These are phyloP conservation scores for Mycocentrospora acerina DNA, from an alignment of 2,329 filamentous ascomycete genomes.

Conservation along the genomic window DNA sequence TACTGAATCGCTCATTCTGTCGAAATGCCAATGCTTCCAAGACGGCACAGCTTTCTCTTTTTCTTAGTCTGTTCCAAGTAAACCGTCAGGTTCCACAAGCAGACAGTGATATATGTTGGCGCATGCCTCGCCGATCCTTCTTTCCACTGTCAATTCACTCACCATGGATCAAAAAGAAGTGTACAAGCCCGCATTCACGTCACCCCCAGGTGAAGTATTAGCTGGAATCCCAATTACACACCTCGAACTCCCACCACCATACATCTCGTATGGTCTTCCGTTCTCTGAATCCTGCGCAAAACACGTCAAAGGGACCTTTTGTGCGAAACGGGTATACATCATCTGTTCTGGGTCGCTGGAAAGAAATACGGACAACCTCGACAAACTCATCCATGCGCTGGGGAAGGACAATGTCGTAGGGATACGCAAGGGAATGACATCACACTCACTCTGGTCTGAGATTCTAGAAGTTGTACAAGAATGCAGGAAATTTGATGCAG, in stretches of 20 bases:
- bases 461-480: constrained; percentile 52
- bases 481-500: constrained; percentile 41
- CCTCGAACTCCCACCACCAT: constrained; percentile 33
- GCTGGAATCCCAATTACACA: constrained; percentile 9
- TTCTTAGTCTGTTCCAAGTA: no score
- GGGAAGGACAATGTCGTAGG: constrained; percentile 47
- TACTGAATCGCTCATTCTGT: no score
- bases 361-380: constrained; percentile 49
- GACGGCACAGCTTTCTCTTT: no score
- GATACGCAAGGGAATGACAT: constrained; percentile 52
- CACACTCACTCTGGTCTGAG: constrained; percentile 58
- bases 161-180: constrained; percentile 8
- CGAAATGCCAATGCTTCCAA: no score
- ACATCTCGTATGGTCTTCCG: constrained; percentile 51
- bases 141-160: no score
- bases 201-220: constrained; percentile 7
- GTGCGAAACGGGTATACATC: constrained; percentile 52
- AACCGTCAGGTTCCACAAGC: no score
- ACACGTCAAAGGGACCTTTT: constrained; percentile 50
- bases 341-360: constrained; percentile 54
- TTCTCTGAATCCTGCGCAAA: constrained; percentile 49
- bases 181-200: constrained; percentile 9
- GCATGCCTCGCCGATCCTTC: no score
- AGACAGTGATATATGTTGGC: no score
- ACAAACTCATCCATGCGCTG: constrained; percentile 45